Evolutionary conservation across 768 basidiomycete genomes (phyloP), one percentile per base, ranked within the genome.

Genomic region (Mrakia gelida): DNA sequence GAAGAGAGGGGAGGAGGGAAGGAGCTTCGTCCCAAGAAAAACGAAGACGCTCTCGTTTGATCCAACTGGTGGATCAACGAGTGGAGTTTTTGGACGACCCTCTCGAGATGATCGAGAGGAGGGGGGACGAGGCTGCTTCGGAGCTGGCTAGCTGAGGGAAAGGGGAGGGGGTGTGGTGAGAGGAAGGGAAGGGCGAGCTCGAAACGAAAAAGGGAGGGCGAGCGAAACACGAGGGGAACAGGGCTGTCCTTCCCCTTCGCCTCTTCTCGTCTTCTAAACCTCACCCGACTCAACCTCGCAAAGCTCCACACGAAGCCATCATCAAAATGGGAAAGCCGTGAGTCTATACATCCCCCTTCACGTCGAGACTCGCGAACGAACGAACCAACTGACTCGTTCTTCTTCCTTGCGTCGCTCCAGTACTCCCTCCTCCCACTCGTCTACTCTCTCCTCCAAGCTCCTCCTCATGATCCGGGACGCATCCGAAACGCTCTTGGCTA

Each of bases 401-500:
- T 16, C 18, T 11, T 67, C 65, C 13, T 34, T 30, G 5, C 38
- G 21, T 59, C 38, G 5, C 18, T n/a, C 7, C 34, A 70, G 67
- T 7, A 70, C 67, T n/a, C 67, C 67, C 34, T 41, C 34, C 38
- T 70, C 38, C 21, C 67, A 70, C 26, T 23, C 41, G 2, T 70
- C 67, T 15, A 34, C 41, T 16, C 67, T 70, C 38, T 18, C 67
- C 5, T 70, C 67, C 67, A 70, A 70, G 41, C 82, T 95, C 92
- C 77, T 88, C 88, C 41, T 90, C 89, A 82, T 95, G 92, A 82
- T 91, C 88, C 1, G 90, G 88, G 23, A 88, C 83, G 70, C 89
- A 89, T 16, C 91, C 90, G 70, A 92, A 90, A 0, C 93, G 92
- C 6, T 91, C 91, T 79, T 87, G 10, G 62, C 10, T 0, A 6